phyloP scores from a whole-genome alignment of 768 basidiomycete genomes.

The Pleurotus platypus region DNA sequence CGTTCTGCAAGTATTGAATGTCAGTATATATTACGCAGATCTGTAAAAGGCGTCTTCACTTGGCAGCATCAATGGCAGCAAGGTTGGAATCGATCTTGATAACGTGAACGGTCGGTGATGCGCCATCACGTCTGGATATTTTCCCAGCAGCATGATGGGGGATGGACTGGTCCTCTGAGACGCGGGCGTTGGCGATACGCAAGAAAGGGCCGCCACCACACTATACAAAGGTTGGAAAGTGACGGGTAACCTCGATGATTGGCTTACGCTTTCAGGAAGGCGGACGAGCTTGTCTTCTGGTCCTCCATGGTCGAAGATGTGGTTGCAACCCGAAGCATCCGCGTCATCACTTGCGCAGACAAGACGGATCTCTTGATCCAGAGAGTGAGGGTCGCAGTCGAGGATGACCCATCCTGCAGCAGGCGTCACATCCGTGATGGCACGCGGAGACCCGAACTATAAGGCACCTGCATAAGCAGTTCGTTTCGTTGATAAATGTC shows the following conservation, averaged over 20 bases:
- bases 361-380: conserved; percentile 27
- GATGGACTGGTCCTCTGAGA: conserved; percentile 1
- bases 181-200: background rate
- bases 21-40: background rate
- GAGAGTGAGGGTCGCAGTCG: conserved; percentile 25
- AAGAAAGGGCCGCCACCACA: background rate
- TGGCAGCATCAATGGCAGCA: background rate
- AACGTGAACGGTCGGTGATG: background rate
- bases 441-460: conserved; percentile 11
- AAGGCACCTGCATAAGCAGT: background rate
- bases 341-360: conserved; percentile 19
- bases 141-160: background rate
- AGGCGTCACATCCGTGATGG: conserved; percentile 19
- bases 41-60: background rate
- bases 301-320: conserved; percentile 3
- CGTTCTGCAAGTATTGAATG: background rate
- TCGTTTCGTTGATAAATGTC: background rate
- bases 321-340: background rate
- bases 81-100: background rate
- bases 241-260: background rate
- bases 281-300: conserved; percentile 2
- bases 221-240: background rate
- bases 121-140: background rate
- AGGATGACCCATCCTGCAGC: conserved; percentile 36
- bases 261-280: background rate